Percentiles rank a stretch among this genome's conserved stretches.
Conservation (phyloP, 2,329 filamentous ascomycete species). For the Phaeosphaeria sp. region DNA sequence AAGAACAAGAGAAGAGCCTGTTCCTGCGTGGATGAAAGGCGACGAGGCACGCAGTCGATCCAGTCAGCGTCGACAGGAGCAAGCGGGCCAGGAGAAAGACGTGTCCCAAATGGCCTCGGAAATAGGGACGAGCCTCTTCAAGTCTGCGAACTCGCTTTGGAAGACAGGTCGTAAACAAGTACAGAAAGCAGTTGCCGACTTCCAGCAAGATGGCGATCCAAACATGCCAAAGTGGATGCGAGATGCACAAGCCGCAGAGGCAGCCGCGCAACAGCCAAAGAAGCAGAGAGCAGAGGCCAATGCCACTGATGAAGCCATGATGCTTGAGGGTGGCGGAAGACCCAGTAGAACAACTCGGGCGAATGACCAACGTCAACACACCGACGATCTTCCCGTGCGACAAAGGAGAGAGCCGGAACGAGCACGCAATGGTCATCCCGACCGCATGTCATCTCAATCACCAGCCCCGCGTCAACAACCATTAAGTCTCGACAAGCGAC, state of each 20-base stretch:
- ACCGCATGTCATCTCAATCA: slow-evolving; percentile 50
- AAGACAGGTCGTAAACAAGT: slow-evolving; percentile 93
- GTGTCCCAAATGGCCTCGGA: slow-evolving; percentile 82
- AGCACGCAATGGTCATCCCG: slow-evolving; percentile 36
- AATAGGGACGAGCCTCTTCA: slow-evolving; percentile 83
- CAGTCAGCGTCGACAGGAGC: slow-evolving; percentile 59
- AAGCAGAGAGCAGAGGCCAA: slow-evolving; percentile 26
- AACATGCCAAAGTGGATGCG: slow-evolving; percentile 96
- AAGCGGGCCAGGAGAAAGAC: slow-evolving; percentile 69
- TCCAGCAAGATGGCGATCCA: slow-evolving; percentile 74
- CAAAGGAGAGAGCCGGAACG: slow-evolving; percentile 33
- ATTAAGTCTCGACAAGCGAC: slow-evolving; percentile 41
- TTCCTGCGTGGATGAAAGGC: slow-evolving; percentile 70
- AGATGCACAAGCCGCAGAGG: slow-evolving; percentile 61
- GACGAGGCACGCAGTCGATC: slow-evolving; percentile 60
- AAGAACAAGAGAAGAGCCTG: slow-evolving; percentile 42
- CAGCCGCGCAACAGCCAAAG: slow-evolving; percentile 30
- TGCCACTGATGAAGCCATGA: slow-evolving; percentile 68
- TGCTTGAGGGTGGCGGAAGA: slow-evolving; percentile 75
- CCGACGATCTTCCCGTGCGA: slow-evolving; percentile 29
- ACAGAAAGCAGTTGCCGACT: slow-evolving; percentile 89
- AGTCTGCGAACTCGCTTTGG: slow-evolving; percentile 94
- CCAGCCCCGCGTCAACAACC: slow-evolving; percentile 47
- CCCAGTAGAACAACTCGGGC: slow-evolving; percentile 52
- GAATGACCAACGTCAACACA: slow-evolving; percentile 29